Evolutionary conservation across 805 yeast species (phyloP), one percentile per base, ranked within the genome.

Genomic region (Wickerhamomyces subpelliculosus): DNA sequence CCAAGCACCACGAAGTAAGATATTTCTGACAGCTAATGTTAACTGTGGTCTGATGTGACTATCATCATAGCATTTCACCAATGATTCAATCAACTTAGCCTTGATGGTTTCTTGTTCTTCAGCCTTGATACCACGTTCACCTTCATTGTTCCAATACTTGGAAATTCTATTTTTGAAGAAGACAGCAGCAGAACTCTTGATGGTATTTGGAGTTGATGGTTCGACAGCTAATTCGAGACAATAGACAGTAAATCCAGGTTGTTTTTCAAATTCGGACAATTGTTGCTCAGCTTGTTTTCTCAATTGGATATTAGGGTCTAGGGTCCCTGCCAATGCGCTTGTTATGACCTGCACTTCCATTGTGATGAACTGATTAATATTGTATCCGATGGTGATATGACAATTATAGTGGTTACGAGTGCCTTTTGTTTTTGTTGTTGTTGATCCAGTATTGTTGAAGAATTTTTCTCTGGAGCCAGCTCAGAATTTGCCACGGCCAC

Each of bases 101-200:
- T 72, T 75, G 44, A 83, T 66, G 13, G 70, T 58, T 11, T 73
- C 75, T 42, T 72, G 75, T 52, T 82, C 89, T 30, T 70, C 67
- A 1, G 44, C 39, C 13, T 46, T 49, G 32, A 72, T 63, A 5
- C 55, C 58, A n/a, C 51, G 52, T 11, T 51, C 61, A 11, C 45
- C 42, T 4, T 50, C 34, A 30, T 45, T 51, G 19, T 60, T 58
- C 88, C 89, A 81, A 38, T 69, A 65, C 28, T 68, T 62, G 29
- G 68, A 68, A 24, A 82, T 63, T 40, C 74, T 67, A 55, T 83
- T 83, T 54, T 84, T 84, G 57, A 81, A 74, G 53, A 75, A 80
- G 6, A 84, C 81, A 0, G 83, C 80, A 6, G 82, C 70, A 11
- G 85, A 80, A 42, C 73, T 62, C 42, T 77, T 67, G 36, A 76